Base-by-base conservation (phyloP, 140 eudicot species). In the Anethum foeniculum region DNA sequence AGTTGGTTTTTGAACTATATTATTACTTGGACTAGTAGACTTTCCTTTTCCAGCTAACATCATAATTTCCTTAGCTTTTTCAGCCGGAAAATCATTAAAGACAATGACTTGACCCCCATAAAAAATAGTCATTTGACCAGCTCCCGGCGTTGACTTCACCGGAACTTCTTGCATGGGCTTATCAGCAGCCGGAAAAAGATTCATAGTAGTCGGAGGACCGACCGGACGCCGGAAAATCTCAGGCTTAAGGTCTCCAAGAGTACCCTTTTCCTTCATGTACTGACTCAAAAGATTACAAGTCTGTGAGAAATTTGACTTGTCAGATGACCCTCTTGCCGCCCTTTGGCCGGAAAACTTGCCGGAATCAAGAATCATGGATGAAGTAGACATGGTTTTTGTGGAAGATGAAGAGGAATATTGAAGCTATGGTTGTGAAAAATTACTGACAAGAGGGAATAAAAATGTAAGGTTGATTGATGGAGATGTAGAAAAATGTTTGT, bases 41-140 rank as follows among this genome's bases (percentile, higher is more conserved):
- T 48, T 77, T 39, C 89, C 85, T 51, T 82, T 87, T 65, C 86
- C 86, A 21, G 98, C 99, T 32, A 96, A 47, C 44, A 79, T 79
- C 89, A 96, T 87, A 72, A 96, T 88, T 41, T 96, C 98, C 74
- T 87, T 83, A 9, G 90, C 97, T 69, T 93, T 96, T 9, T 91
- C 92, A 1, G 97, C 91, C 9, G 97, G 86, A 49, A 91, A 90
- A 69, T 96, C 98, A 76, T 96, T 87, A 80, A 92, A 89, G 54
- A 96, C 94, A 1, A 93, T 47, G 28, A 96, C 97, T 75, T 93
- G 96, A 32, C 99, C 99, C 8, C 84, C 88, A 75, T 93, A 96
- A 86, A 96, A 96, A 10, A 96, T 91, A 23, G 98, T 94, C 97
- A 94, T 87, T 65, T 79, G 91, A 44, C 87, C 83, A 38, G 83